These are phyloP conservation scores for Penicillium cinerascens DNA, from an alignment of 495 filamentous ascomycete genomes.

Conservation along the genomic window DNA sequence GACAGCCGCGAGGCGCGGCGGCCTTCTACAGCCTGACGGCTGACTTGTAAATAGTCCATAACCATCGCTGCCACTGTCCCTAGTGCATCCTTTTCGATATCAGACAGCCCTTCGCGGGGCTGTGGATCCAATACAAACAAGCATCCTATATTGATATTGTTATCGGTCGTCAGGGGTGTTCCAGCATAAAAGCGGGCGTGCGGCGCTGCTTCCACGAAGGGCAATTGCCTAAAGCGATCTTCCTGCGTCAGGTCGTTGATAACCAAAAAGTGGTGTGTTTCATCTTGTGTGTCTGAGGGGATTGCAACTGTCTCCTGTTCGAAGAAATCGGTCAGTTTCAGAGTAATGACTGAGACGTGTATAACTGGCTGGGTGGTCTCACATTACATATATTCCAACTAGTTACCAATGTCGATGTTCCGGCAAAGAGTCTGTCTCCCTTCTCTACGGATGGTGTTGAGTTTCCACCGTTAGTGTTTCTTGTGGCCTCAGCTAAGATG, in stretches of 20 bases:
- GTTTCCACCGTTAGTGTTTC: background rate
- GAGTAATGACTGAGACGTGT: background rate
- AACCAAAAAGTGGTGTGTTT: slow-evolving; percentile 34
- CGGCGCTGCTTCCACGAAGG: slow-evolving; percentile 40
- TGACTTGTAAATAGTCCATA: slow-evolving; percentile 62
- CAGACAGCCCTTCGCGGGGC: slow-evolving; percentile 28
- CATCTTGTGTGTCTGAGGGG: slow-evolving; percentile 15
- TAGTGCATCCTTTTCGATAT: slow-evolving; percentile 34
- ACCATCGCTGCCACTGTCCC: slow-evolving; percentile 50
- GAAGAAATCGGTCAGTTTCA: background rate
- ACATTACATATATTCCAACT: slow-evolving; percentile 44
- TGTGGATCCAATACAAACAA: slow-evolving; percentile 60
- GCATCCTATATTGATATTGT: slow-evolving; percentile 66
- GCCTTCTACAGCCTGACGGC: slow-evolving; percentile 53
- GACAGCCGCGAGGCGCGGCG: slow-evolving; percentile 55
- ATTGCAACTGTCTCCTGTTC: slow-evolving; percentile 30
- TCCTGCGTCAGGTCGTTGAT: slow-evolving; percentile 39
- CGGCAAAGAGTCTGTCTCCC: background rate
- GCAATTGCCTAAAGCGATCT: slow-evolving; percentile 37
- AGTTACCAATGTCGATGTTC: background rate
- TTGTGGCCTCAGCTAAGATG: slow-evolving; percentile 52
- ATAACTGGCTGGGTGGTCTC: background rate
- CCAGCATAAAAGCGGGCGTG: slow-evolving; percentile 47
- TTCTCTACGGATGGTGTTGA: background rate
- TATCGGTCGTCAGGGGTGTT: slow-evolving; percentile 57